A percentile compares a stretch with the other conserved stretches of the same genome.
phyloP scores from a whole-genome alignment of 106 monocot genomes.

The Dactylorhiza incarnata region DNA sequence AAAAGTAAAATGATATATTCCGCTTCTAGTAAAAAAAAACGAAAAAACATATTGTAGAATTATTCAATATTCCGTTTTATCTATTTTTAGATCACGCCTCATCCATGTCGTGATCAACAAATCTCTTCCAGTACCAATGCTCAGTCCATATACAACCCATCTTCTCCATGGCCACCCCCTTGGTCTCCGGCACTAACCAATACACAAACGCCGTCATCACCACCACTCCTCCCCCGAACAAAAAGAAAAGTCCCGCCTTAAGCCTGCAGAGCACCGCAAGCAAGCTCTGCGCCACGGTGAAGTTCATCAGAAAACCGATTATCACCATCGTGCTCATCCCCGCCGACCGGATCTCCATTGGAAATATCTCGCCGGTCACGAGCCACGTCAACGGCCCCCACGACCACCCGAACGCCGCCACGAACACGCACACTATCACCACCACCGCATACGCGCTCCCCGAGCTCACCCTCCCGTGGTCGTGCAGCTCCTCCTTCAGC shows the following conservation, averaged over 20 bases:
- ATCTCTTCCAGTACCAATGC: slow-evolving; percentile 65
- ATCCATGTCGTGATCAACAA: background rate
- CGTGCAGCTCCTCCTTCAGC: background rate
- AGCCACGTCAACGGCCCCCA: slow-evolving; percentile 69
- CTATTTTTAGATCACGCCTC: too few species aligned
- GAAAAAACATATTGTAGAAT: too few species aligned
- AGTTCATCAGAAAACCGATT: slow-evolving; percentile 29
- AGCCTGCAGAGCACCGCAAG: slow-evolving; percentile 49
- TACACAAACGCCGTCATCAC: slow-evolving; percentile 53
- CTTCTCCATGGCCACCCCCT: slow-evolving; percentile 45
- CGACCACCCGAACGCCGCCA: slow-evolving; percentile 44
- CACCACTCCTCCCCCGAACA: slow-evolving; percentile 32
- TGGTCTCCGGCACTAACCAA: slow-evolving; percentile 50
- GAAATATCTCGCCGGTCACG: slow-evolving; percentile 48
- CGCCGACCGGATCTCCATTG: slow-evolving; percentile 48
- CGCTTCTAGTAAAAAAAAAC: too few species aligned
- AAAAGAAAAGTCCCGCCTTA: slow-evolving; percentile 33
- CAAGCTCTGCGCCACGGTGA: slow-evolving; percentile 36
- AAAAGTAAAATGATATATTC: too few species aligned
- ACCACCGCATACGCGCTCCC: slow-evolving; percentile 15
- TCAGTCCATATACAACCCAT: slow-evolving; percentile 35
- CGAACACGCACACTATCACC: slow-evolving; percentile 30
- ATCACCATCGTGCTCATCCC: slow-evolving; percentile 39
- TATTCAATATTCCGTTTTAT: too few species aligned
- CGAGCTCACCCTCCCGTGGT: background rate